Evolutionary conservation across 345 rosid species (phyloP).

Genomic region (Rhizophora apiculata): DNA sequence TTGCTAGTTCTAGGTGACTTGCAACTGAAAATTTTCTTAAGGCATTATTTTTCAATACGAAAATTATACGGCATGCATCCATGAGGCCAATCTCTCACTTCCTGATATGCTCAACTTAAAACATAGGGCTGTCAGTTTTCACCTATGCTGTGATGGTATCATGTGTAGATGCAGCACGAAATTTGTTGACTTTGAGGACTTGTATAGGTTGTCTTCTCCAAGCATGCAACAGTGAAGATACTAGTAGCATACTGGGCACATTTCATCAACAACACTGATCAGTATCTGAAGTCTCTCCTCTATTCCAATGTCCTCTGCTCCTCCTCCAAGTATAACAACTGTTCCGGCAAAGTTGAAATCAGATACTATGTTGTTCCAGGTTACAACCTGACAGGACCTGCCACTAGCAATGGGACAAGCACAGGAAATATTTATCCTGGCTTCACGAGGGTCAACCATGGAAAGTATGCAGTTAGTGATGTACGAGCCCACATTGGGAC

Average conservation of each 20-base stretch:
- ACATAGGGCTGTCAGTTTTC: no score
- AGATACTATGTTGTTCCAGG: constrained; percentile 74
- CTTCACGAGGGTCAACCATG: constrained; percentile 71
- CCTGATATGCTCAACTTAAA: no score
- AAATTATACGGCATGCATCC: no score
- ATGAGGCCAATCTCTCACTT: no score
- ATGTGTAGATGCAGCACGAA: no score
- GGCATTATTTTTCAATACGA: neutral
- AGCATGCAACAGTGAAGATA: constrained; percentile 75
- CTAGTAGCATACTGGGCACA: constrained; percentile 76
- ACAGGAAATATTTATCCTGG: constrained; percentile 69
- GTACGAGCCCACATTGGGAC: constrained; percentile 77
- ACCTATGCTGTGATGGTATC: no score
- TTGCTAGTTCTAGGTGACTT: neutral
- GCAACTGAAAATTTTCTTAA: neutral
- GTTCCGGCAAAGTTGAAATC: constrained; percentile 70
- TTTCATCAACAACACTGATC: constrained; percentile 56
- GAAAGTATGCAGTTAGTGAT: constrained; percentile 70
- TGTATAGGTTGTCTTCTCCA: constrained; percentile 67
- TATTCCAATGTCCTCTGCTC: constrained; percentile 70
- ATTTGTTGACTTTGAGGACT: constrained; percentile 1
- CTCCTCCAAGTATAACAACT: constrained; percentile 56
- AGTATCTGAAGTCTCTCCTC: constrained; percentile 64
- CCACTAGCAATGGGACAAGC: constrained; percentile 35
- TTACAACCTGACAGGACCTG: constrained; percentile 76